These are phyloP conservation scores for Epicoccum nigrum DNA, from an alignment of 2,329 filamentous ascomycete genomes.

Conservation along the genomic window DNA sequence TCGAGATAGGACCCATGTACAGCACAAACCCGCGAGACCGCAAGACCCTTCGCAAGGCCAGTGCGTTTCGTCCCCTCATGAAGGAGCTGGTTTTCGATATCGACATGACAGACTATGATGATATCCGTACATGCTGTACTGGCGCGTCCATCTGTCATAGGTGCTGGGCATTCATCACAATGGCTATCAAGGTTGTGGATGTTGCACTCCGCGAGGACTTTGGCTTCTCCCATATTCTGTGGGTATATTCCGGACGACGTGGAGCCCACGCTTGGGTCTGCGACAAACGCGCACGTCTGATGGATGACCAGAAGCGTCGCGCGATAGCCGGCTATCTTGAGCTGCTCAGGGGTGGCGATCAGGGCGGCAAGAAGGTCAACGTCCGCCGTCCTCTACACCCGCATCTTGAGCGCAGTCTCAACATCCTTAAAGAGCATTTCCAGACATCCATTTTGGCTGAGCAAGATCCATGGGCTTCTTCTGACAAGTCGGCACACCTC, in stretches of 20 bases:
- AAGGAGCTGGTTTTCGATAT: slow-evolving; percentile 99
- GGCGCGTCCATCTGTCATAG: slow-evolving; percentile 92
- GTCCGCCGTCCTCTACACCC: slow-evolving; percentile 85
- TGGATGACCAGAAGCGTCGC: slow-evolving; percentile 85
- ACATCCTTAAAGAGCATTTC: slow-evolving; percentile 84
- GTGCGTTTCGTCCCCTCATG: slow-evolving; percentile 81
- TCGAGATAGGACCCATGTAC: slow-evolving; percentile 99
- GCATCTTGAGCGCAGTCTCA: slow-evolving; percentile 84
- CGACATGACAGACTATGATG: slow-evolving; percentile 98
- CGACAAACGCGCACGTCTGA: slow-evolving; percentile 79
- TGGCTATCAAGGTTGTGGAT: slow-evolving; percentile 95
- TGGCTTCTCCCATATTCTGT: slow-evolving; percentile 94
- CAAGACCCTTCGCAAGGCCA: slow-evolving; percentile 80
- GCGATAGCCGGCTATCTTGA: slow-evolving; percentile 91
- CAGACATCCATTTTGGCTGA: slow-evolving; percentile 78
- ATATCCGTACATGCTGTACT: slow-evolving; percentile 91
- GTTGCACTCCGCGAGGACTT: slow-evolving; percentile 89
- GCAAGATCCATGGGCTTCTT: slow-evolving; percentile 80
- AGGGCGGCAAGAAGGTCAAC: slow-evolving; percentile 87
- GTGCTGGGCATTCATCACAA: slow-evolving; percentile 97
- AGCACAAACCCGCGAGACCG: slow-evolving; percentile 91
- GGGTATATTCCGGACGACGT: slow-evolving; percentile 97
- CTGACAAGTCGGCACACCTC: slow-evolving; percentile 76
- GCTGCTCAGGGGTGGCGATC: slow-evolving; percentile 82
- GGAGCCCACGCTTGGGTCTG: slow-evolving; percentile 99